phyloP scores from a whole-genome alignment of 345 rosid species.

The Populus deltoides region DNA sequence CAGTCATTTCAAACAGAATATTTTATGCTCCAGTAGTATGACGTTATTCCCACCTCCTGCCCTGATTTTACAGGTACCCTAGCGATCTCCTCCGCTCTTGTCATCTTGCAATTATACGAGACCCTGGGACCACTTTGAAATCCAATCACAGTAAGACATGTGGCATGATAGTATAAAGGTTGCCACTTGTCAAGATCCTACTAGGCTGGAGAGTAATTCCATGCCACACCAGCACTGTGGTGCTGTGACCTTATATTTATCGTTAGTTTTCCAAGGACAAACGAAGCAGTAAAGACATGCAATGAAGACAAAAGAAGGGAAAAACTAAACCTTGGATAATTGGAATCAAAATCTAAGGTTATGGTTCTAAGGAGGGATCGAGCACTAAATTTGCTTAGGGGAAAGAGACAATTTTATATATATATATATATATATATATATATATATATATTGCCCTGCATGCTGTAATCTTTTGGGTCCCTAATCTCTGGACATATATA shows the following conservation, averaged over 20 bases:
- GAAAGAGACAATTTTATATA: conserved; percentile 26
- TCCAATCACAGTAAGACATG: neutral
- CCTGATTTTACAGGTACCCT: neutral
- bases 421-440: neutral
- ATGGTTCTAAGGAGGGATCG: neutral
- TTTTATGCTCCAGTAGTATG: too few relatives aligned
- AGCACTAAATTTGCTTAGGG: neutral
- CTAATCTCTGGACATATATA: conserved; percentile 23
- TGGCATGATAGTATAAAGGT: neutral
- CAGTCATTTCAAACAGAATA: too few relatives aligned
- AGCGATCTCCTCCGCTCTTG: neutral
- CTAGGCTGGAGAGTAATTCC: neutral
- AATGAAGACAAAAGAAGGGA: conserved; percentile 10
- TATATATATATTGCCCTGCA: neutral
- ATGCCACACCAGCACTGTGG: neutral
- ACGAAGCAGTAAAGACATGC: conserved; percentile 6
- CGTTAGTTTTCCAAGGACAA: neutral
- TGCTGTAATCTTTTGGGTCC: conserved; percentile 30
- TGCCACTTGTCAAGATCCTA: conserved; percentile 4
- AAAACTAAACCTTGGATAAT: neutral
- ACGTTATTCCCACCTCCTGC: neutral
- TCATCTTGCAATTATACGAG: neutral
- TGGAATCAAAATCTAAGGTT: conserved; percentile 17
- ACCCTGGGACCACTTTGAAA: neutral
- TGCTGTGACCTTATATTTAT: neutral